phyloP scores from a whole-genome alignment of 2,329 filamentous ascomycete genomes.

The Stachybotrys elegans region DNA sequence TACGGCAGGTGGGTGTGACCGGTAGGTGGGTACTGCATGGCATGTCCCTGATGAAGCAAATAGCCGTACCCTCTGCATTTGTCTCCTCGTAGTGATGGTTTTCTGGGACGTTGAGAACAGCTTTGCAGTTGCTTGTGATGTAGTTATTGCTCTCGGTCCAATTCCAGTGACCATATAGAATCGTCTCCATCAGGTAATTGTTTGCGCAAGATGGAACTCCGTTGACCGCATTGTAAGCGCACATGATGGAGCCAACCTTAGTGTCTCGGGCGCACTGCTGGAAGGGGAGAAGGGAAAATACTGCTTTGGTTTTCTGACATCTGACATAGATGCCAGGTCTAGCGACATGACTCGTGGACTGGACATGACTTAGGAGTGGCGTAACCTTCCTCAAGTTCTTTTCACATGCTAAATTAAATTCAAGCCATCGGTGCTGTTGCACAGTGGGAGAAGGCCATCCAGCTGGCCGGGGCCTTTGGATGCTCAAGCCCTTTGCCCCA shows the following conservation, averaged over 20 bases:
- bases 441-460: too few relatives aligned
- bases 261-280: conserved; percentile 56
- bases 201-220: conserved; percentile 61
- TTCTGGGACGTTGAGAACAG: conserved; percentile 51
- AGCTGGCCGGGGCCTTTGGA: too few relatives aligned
- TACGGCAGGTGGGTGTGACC: background rate
- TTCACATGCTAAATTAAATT: too few relatives aligned
- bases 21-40: background rate
- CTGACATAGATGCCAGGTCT: too few relatives aligned
- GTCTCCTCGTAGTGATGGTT: conserved; percentile 33
- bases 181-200: conserved; percentile 54
- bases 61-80: conserved; percentile 26
- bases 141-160: conserved; percentile 58
- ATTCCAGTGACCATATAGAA: conserved; percentile 61
- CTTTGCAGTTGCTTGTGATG: conserved; percentile 61
- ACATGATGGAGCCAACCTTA: conserved; percentile 55
- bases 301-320: too few relatives aligned
- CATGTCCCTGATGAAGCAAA: conserved; percentile 27
- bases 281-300: conserved; percentile 62
- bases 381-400: too few relatives aligned
- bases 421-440: too few relatives aligned
- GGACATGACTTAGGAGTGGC: too few relatives aligned
- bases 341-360: too few relatives aligned
- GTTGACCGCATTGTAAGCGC: conserved; percentile 60
- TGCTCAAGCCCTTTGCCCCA: too few relatives aligned